Percentiles rank a stretch among this genome's conserved stretches.
Conservation (phyloP, 345 rosid genomes). For the Atalantia buxifolia region DNA sequence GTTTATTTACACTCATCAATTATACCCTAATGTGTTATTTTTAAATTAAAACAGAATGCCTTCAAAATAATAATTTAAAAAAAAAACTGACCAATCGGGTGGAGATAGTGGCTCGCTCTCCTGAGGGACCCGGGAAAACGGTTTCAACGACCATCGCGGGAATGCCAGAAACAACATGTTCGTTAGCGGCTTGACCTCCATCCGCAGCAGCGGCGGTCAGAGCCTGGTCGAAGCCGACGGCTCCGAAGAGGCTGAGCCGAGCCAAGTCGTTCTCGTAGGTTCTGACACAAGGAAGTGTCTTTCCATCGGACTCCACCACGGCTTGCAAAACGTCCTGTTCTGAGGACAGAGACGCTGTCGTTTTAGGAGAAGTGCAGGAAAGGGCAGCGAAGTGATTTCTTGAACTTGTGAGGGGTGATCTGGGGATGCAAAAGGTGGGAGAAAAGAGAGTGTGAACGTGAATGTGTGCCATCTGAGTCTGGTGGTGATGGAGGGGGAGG, state of each 20-base stretch:
- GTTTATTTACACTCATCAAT: neutral
- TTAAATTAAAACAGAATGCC: neutral
- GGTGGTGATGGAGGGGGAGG: neutral
- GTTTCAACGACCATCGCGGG: slow-evolving; percentile 88
- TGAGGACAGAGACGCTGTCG: slow-evolving; percentile 25
- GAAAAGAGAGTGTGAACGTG: neutral
- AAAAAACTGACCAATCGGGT: slow-evolving; percentile 64
- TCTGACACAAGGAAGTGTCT: slow-evolving; percentile 68
- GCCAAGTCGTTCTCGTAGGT: slow-evolving; percentile 72
- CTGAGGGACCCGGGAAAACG: slow-evolving; percentile 58
- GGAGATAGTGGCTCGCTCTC: slow-evolving; percentile 57
- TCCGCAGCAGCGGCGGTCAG: slow-evolving; percentile 89
- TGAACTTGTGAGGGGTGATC: neutral
- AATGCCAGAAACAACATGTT: slow-evolving; percentile 53
- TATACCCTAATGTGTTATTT: neutral
- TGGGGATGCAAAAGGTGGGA: neutral
- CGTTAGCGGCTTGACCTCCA: slow-evolving; percentile 81
- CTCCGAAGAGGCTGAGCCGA: slow-evolving; percentile 72
- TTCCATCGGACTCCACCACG: slow-evolving; percentile 57
- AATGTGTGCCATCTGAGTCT: neutral
- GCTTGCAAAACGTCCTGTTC: slow-evolving; percentile 60
- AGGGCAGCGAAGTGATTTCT: slow-evolving; percentile 14
- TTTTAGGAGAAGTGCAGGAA: slow-evolving; percentile 16
- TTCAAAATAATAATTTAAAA: neutral
- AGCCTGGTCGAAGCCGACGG: slow-evolving; percentile 74